Evolutionary conservation across 73 alveolate genomes (phyloP).

Genomic region (Breviolum minutum): DNA sequence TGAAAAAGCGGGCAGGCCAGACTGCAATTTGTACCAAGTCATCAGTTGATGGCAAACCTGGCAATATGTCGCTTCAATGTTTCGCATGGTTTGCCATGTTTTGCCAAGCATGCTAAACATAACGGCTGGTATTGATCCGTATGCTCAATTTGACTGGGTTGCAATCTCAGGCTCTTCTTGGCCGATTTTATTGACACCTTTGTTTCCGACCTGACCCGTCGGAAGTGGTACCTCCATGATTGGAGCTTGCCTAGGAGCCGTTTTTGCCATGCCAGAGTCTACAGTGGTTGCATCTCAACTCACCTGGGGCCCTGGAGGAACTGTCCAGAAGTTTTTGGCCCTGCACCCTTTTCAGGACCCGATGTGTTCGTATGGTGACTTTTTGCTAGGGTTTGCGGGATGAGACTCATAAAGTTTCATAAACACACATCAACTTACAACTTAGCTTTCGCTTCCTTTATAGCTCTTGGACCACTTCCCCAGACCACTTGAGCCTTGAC

Average conservation of each 20-base stretch:
- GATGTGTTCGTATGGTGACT: too few relatives aligned
- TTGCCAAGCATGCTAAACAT: not conserved
- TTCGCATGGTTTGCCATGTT: not conserved
- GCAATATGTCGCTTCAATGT: too few relatives aligned
- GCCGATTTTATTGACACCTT: slow-evolving; percentile 83
- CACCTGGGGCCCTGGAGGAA: not conserved
- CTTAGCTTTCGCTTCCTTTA: not conserved
- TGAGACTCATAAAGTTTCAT: too few relatives aligned
- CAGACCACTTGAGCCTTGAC: not conserved
- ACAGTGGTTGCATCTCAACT: too few relatives aligned
- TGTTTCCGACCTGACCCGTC: slow-evolving; percentile 45
- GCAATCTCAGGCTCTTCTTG: not conserved
- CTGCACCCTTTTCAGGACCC: slow-evolving; percentile 26
- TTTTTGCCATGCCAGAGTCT: too few relatives aligned
- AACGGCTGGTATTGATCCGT: too few relatives aligned
- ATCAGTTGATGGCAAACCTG: not conserved
- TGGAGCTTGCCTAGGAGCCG: slow-evolving; percentile 65
- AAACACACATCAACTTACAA: too few relatives aligned
- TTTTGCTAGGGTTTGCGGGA: not conserved
- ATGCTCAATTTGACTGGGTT: not conserved
- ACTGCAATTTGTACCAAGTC: not conserved
- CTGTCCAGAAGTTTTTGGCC: slow-evolving; percentile 68
- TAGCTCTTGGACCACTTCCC: too few relatives aligned
- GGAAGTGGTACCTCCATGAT: slow-evolving; percentile 84
- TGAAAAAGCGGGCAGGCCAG: slow-evolving; percentile 39